phyloP scores from a whole-genome alignment of 2,329 filamentous ascomycete genomes.

The Neocatenulostroma microsporum region DNA sequence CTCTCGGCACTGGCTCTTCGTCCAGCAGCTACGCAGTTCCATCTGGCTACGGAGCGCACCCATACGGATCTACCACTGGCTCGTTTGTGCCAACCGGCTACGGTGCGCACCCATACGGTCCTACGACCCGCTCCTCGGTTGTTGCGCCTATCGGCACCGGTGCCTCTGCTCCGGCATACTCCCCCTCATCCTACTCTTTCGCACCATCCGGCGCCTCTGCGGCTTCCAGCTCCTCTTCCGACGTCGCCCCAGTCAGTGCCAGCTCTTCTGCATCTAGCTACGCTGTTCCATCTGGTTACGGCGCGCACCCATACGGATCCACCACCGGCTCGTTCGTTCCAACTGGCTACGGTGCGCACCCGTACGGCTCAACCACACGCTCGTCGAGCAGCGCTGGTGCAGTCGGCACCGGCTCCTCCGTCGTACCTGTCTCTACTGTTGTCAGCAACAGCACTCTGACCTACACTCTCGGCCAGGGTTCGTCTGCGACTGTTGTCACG shows the following conservation, averaged over 20 bases:
- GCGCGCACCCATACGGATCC: constrained; percentile 1
- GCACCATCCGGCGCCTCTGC: constrained; percentile 7
- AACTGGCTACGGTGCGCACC: background rate
- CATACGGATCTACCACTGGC: background rate
- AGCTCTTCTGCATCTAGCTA: background rate
- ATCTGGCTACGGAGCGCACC: no score
- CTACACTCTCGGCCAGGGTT: constrained; percentile 29
- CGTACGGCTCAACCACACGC: background rate
- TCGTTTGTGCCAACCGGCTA: background rate
- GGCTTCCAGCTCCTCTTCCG: background rate
- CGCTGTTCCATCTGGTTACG: background rate
- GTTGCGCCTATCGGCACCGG: constrained; percentile 11
- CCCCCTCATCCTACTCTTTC: constrained; percentile 4
- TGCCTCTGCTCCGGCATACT: constrained; percentile 4
- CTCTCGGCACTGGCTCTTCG: background rate
- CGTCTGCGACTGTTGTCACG: constrained; percentile 28
- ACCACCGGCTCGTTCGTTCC: background rate
- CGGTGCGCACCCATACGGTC: background rate
- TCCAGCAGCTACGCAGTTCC: background rate
- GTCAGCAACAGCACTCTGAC: constrained; percentile 27
- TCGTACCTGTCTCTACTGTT: constrained; percentile 11
- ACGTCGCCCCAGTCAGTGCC: background rate
- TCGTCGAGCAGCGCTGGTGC: background rate
- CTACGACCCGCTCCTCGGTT: background rate
- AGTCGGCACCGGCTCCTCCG: constrained; percentile 1